Evolutionary conservation across 2,329 filamentous ascomycete genomes (phyloP).

Genomic region (Talaromyces sp.): DNA sequence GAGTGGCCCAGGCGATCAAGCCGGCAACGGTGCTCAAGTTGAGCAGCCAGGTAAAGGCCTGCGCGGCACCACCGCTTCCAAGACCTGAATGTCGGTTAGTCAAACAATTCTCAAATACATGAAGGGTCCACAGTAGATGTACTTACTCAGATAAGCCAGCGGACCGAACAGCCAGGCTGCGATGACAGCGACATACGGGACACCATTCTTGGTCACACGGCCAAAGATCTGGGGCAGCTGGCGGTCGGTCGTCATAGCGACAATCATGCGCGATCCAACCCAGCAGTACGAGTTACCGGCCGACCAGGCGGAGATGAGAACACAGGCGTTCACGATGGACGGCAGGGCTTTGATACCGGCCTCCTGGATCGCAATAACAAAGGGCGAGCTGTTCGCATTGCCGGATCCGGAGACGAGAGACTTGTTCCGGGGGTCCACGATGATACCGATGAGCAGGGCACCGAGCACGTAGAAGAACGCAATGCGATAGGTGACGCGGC

Average conservation of each 20-base stretch:
- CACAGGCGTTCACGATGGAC: slow-evolving; percentile 29
- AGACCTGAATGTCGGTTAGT: slow-evolving; percentile 16
- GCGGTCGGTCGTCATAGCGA: slow-evolving; percentile 49
- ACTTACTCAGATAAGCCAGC: slow-evolving; percentile 36
- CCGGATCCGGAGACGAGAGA: slow-evolving; percentile 20
- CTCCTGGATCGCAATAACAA: slow-evolving; percentile 29
- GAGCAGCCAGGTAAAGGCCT: slow-evolving; percentile 34
- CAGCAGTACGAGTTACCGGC: slow-evolving; percentile 30
- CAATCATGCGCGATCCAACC: slow-evolving; percentile 10
- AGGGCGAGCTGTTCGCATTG: slow-evolving; percentile 30
- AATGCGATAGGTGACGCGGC: slow-evolving; percentile 36
- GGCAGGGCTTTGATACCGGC: slow-evolving; percentile 30
- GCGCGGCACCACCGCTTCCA: slow-evolving; percentile 31
- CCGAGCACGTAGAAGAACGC: slow-evolving; percentile 29
- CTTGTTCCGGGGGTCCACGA: slow-evolving; percentile 18
- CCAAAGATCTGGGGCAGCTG: slow-evolving; percentile 56
- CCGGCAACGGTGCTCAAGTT: slow-evolving; percentile 44
- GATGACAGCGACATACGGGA: slow-evolving; percentile 56
- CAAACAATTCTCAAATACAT: no score
- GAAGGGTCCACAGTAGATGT: no score
- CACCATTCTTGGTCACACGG: slow-evolving; percentile 47
- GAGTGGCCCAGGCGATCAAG: slow-evolving; percentile 48
- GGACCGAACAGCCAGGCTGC: slow-evolving; percentile 45
- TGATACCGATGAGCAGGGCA: slow-evolving; percentile 16
- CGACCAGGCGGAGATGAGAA: slow-evolving; percentile 36